phyloP scores from a whole-genome alignment of 148 eudicot species.

The Pharnaceum exiguum region DNA sequence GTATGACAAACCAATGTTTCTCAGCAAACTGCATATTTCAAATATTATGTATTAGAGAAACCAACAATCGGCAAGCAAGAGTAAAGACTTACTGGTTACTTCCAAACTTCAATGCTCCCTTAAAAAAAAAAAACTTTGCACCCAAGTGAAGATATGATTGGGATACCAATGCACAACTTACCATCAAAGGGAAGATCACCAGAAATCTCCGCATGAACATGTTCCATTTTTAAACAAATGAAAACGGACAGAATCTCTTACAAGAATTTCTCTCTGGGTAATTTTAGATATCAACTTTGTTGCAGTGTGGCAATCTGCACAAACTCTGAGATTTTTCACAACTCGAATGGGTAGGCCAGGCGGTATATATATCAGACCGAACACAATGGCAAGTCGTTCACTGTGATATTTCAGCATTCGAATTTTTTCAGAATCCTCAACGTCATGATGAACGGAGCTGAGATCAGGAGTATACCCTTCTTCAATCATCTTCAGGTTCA shows the following conservation, averaged over 20 bases:
- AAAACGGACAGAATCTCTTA: conserved; percentile 87
- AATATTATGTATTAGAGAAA: too few species aligned
- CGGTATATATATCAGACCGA: conserved; percentile 79
- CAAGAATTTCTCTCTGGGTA: conserved; percentile 86
- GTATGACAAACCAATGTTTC: too few species aligned
- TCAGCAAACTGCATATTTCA: too few species aligned
- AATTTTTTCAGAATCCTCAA: conserved; percentile 73
- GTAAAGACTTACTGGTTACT: too few species aligned
- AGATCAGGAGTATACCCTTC: conserved; percentile 77
- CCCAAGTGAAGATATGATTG: too few species aligned
- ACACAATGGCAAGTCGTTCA: conserved; percentile 92
- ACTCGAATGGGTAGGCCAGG: conserved; percentile 65
- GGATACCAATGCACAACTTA: neutral
- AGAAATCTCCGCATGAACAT: conserved; percentile 98
- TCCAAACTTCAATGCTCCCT: too few species aligned
- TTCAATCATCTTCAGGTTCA: conserved; percentile 55
- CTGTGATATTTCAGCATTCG: conserved; percentile 77
- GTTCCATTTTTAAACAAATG: conserved; percentile 90
- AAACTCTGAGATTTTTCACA: conserved; percentile 88
- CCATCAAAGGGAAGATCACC: conserved; percentile 34
- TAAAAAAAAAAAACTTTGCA: too few species aligned
- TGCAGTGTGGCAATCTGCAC: conserved; percentile 84
- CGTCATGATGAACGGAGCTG: conserved; percentile 70
- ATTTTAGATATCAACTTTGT: conserved; percentile 85
- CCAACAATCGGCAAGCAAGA: too few species aligned